Conservation (phyloP, 2,329 filamentous ascomycete genomes). For the Fusarium chaquense region DNA sequence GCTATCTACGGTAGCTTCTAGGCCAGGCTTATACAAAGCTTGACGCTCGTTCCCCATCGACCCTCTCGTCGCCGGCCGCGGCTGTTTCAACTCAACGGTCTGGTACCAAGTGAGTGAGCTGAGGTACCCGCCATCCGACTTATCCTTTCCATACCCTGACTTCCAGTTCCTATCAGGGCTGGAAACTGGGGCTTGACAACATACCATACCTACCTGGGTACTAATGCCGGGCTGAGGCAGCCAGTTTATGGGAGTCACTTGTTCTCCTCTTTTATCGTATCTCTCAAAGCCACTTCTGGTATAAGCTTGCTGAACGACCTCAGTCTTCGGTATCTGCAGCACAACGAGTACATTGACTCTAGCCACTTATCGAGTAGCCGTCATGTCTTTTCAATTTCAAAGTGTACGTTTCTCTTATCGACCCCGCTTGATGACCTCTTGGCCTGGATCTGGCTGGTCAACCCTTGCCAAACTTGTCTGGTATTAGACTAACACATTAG, state of each 20-base stretch:
- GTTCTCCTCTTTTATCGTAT: conserved; percentile 11
- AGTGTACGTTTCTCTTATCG: conserved; percentile 33
- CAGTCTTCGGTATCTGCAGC: not conserved
- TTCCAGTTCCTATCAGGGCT: conserved; percentile 9
- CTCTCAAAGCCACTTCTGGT: conserved; percentile 12
- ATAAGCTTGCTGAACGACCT: not conserved
- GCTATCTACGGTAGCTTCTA: conserved; percentile 11
- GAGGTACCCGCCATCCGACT: conserved; percentile 13
- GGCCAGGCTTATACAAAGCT: not conserved
- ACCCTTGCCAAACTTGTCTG: conserved; percentile 7
- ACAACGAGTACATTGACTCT: conserved; percentile 6
- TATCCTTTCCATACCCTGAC: conserved; percentile 3
- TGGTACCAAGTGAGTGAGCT: conserved; percentile 13
- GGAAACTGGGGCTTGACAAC: conserved; percentile 5
- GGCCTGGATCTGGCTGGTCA: conserved; percentile 7
- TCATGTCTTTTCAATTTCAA: conserved; percentile 47
- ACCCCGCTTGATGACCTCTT: conserved; percentile 10
- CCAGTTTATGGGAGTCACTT: conserved; percentile 16
- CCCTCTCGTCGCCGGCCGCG: conserved; percentile 12
- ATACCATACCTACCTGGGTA: not conserved
- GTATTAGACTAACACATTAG: conserved; percentile 28
- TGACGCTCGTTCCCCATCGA: conserved; percentile 11
- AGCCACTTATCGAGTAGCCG: conserved; percentile 1
- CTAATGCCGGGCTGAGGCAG: conserved; percentile 14
- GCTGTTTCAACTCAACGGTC: conserved; percentile 18